phyloP scores from a whole-genome alignment of 306 rosid species.

The Rosa chinensis region DNA sequence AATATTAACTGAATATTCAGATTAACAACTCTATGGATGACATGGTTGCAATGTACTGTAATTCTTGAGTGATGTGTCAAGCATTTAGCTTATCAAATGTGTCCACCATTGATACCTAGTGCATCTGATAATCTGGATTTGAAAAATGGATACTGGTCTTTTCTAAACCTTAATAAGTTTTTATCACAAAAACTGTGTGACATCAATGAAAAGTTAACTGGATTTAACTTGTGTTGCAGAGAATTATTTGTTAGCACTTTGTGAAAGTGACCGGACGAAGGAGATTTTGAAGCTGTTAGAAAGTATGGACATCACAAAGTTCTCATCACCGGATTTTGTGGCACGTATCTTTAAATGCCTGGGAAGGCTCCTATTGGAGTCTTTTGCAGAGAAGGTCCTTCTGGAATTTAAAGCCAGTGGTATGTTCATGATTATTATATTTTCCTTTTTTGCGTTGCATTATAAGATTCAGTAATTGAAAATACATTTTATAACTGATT shows the following conservation, averaged over 20 bases:
- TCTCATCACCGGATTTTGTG: constrained; percentile 43
- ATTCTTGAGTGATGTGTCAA: constrained; percentile 11
- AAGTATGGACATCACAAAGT: constrained; percentile 48
- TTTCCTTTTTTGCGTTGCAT: not conserved
- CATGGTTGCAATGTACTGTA: constrained; percentile 4
- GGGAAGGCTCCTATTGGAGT: constrained; percentile 63
- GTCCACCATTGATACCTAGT: constrained; percentile 22
- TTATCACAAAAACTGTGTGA: constrained; percentile 12
- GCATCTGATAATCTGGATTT: constrained; percentile 16
- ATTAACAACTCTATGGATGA: constrained; percentile 18
- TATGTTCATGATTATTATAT: constrained; percentile 33
- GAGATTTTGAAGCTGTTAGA: constrained; percentile 66
- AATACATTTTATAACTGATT: constrained; percentile 5
- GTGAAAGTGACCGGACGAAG: constrained; percentile 61
- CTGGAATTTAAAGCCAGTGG: constrained; percentile 52
- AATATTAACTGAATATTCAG: not conserved
- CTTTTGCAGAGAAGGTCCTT: constrained; percentile 66
- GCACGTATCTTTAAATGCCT: constrained; percentile 57
- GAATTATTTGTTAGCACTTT: constrained; percentile 73
- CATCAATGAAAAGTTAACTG: constrained; percentile 16
- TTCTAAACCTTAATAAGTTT: constrained; percentile 5
- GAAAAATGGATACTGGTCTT: constrained; percentile 12
- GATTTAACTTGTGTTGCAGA: constrained; percentile 55
- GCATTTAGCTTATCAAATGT: constrained; percentile 13
- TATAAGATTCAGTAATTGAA: not conserved